Conservation (phyloP, 2,329 filamentous ascomycete genomes). For the Penicillium corylophilum region DNA sequence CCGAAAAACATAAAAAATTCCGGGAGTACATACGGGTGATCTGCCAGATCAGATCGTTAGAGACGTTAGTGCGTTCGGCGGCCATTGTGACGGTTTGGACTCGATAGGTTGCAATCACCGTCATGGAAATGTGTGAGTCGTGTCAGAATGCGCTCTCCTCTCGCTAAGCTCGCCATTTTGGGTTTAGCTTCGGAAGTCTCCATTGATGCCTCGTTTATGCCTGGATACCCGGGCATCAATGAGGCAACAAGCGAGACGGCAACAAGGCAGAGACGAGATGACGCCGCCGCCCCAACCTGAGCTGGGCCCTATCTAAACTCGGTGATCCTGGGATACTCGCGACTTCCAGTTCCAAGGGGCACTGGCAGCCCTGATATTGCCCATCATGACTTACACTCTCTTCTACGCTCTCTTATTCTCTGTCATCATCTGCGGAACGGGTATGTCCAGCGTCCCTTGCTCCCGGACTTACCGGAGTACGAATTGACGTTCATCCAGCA, state of each 20-base stretch:
- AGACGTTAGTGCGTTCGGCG: slow-evolving; percentile 68
- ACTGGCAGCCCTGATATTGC: not conserved
- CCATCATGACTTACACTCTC: slow-evolving; percentile 68
- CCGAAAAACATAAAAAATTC: not conserved
- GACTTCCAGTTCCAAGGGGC: not conserved
- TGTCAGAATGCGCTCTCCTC: slow-evolving; percentile 29
- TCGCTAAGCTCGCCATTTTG: slow-evolving; percentile 42
- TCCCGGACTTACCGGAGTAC: slow-evolving; percentile 4
- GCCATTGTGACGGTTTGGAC: slow-evolving; percentile 39
- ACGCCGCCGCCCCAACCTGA: not conserved
- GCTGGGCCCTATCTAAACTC: not conserved
- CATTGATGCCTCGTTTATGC: not conserved
- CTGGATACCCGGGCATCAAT: not conserved
- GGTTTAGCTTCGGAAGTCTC: slow-evolving; percentile 27
- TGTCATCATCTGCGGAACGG: slow-evolving; percentile 68
- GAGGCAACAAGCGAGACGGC: no score
- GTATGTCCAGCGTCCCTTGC: slow-evolving; percentile 44
- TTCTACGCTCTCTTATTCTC: slow-evolving; percentile 75
- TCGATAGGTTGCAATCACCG: slow-evolving; percentile 25
- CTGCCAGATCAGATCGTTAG: slow-evolving; percentile 91
- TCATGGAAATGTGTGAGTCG: slow-evolving; percentile 25
- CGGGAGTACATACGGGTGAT: slow-evolving; percentile 73
- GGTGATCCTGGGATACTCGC: not conserved
- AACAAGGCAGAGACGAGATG: no score
- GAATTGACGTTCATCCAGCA: slow-evolving; percentile 42